Conservation (phyloP, 495 filamentous ascomycete genomes). For the Mytilinidion resinicola region DNA sequence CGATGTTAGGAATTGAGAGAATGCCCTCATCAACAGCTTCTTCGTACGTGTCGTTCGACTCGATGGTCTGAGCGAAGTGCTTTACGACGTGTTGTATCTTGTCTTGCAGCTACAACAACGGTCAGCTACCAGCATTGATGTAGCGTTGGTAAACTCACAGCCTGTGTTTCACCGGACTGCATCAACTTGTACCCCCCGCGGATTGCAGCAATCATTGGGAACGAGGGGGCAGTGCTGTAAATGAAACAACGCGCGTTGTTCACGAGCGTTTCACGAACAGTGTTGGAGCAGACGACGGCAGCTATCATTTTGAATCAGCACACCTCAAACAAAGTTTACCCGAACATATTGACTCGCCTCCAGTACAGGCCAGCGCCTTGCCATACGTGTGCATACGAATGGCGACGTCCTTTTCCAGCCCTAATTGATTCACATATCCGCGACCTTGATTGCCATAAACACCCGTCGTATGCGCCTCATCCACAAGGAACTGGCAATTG, state of each 20-base stretch:
- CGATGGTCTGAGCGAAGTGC: neutral
- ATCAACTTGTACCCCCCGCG: slow-evolving; percentile 42
- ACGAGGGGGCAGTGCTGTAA: slow-evolving; percentile 52
- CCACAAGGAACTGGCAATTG: slow-evolving; percentile 66
- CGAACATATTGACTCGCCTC: slow-evolving; percentile 48
- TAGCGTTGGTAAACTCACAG: slow-evolving; percentile 32
- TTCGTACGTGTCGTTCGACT: neutral
- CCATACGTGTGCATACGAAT: slow-evolving; percentile 70
- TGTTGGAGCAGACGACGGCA: slow-evolving; percentile 2
- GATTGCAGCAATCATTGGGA: slow-evolving; percentile 47
- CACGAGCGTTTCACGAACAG: slow-evolving; percentile 40
- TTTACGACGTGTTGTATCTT: slow-evolving; percentile 2
- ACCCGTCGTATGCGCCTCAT: slow-evolving; percentile 72
- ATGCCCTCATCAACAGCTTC: slow-evolving; percentile 2
- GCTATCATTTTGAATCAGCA: neutral
- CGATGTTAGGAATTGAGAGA: neutral
- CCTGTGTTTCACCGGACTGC: slow-evolving; percentile 37
- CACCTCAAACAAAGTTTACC: neutral
- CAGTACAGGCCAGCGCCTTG: slow-evolving; percentile 63
- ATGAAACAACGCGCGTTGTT: slow-evolving; percentile 55
- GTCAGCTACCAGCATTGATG: too few species aligned
- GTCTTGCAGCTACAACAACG: neutral
- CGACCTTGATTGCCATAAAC: slow-evolving; percentile 55
- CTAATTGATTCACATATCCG: slow-evolving; percentile 59
- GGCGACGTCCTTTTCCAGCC: slow-evolving; percentile 57